Evolutionary conservation across 495 filamentous ascomycete genomes (phyloP).

Genomic region (Penicillium pulvis): DNA sequence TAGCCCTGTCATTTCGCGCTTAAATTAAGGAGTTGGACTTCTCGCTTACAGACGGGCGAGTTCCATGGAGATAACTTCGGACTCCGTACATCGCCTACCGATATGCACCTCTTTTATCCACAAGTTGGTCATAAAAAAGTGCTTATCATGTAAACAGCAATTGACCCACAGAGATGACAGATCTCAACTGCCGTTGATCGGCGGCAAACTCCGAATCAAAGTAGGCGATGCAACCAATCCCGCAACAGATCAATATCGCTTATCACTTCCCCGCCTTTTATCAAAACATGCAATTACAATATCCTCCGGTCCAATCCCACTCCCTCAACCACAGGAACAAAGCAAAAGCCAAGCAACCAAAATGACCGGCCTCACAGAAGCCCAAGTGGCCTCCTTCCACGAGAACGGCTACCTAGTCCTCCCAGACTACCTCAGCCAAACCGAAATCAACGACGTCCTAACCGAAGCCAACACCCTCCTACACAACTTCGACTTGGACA

Average conservation of each 20-base stretch:
- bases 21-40: neutral
- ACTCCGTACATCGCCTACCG: too few relatives aligned
- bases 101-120: neutral
- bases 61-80: neutral
- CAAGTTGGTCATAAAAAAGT: neutral
- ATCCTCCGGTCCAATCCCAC: too few relatives aligned
- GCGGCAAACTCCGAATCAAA: neutral
- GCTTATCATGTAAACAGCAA: neutral
- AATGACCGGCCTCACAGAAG: slow-evolving; percentile 63
- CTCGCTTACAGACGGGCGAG: too few relatives aligned
- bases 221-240: neutral
- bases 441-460: slow-evolving; percentile 69
- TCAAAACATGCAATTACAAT: neutral
- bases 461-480: slow-evolving; percentile 74
- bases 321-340: neutral
- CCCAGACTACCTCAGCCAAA: slow-evolving; percentile 68
- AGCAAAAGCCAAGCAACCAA: neutral
- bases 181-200: neutral
- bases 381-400: slow-evolving; percentile 72
- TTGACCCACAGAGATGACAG: neutral
- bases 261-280: slow-evolving; percentile 16
- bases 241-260: slow-evolving; percentile 10
- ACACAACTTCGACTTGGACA: slow-evolving; percentile 67
- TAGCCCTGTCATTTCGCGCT: neutral
- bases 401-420: slow-evolving; percentile 89